phyloP scores from a whole-genome alignment of 768 basidiomycete species.

The Russula vinacea region DNA sequence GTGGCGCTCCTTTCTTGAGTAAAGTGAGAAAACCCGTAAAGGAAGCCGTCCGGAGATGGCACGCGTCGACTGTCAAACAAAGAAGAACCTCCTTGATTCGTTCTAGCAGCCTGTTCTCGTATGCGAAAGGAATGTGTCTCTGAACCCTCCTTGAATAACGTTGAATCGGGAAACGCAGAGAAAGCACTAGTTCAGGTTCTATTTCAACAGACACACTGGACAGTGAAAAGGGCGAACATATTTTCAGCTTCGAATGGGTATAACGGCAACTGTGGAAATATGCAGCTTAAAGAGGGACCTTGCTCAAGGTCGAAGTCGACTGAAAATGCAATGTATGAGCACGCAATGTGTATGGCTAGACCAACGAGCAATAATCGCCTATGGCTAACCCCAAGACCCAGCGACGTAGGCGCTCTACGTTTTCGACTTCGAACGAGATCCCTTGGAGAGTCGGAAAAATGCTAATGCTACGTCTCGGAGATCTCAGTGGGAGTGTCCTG shows the following conservation, averaged over 20 bases:
- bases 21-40: constrained; percentile 79
- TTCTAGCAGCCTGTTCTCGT: constrained; percentile 40
- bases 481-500: constrained; percentile 41
- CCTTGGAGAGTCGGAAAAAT: constrained; percentile 33
- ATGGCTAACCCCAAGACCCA: constrained; percentile 70
- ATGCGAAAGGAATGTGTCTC: constrained; percentile 86
- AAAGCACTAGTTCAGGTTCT: constrained; percentile 62
- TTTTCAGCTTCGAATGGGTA: constrained; percentile 72
- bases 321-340: constrained; percentile 34
- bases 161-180: constrained; percentile 87
- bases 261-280: constrained; percentile 66
- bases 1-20: constrained; percentile 61
- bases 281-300: constrained; percentile 71
- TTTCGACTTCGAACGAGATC: constrained; percentile 48
- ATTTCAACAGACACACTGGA: constrained; percentile 15
- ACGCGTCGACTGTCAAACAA: constrained; percentile 38
- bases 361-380: constrained; percentile 42
- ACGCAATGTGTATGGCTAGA: background rate
- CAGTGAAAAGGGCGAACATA: constrained; percentile 53
- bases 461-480: constrained; percentile 29
- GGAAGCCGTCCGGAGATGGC: constrained; percentile 56
- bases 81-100: constrained; percentile 29
- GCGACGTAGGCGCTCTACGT: constrained; percentile 49
- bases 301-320: constrained; percentile 88
- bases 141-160: constrained; percentile 79